phyloP scores from a whole-genome alignment of 1,284 basidiomycete species.

The Apiotrichum sp. region DNA sequence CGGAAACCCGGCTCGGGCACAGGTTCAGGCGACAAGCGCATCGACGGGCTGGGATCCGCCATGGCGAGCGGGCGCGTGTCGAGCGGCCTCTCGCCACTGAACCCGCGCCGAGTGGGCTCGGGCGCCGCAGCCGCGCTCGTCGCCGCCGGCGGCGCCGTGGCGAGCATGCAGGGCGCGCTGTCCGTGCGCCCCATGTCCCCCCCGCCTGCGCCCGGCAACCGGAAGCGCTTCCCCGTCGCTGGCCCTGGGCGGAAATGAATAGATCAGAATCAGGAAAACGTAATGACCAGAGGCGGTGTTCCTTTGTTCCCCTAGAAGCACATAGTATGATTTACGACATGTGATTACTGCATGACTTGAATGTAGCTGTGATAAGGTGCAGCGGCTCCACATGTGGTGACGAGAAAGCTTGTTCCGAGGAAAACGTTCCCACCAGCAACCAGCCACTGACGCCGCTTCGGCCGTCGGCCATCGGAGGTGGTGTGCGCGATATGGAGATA shows the following conservation, averaged over 20 bases:
- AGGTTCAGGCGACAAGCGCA: constrained; percentile 10
- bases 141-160: constrained; percentile 37
- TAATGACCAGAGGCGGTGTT: too few species aligned
- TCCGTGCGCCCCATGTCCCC: constrained; percentile 33
- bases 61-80: constrained; percentile 1
- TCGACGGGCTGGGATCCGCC: constrained; percentile 4
- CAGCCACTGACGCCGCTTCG: too few species aligned
- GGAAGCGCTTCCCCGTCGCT: constrained; percentile 1
- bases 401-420: too few species aligned
- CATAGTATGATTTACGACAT: too few species aligned
- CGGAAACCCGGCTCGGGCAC: constrained; percentile 13
- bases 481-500: too few species aligned
- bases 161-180: constrained; percentile 37
- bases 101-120: constrained; percentile 31
- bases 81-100: constrained; percentile 39
- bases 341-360: too few species aligned
- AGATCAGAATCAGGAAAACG: too few species aligned
- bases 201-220: neutral
- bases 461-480: too few species aligned
- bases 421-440: too few species aligned
- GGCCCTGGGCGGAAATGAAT: neutral
- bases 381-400: too few species aligned
- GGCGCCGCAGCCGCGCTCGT: constrained; percentile 21
- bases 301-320: too few species aligned
- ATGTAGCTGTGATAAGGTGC: too few species aligned